Conservation (phyloP, 192 early-diverging fungal species). For the Bifiguratus adelaidae region DNA sequence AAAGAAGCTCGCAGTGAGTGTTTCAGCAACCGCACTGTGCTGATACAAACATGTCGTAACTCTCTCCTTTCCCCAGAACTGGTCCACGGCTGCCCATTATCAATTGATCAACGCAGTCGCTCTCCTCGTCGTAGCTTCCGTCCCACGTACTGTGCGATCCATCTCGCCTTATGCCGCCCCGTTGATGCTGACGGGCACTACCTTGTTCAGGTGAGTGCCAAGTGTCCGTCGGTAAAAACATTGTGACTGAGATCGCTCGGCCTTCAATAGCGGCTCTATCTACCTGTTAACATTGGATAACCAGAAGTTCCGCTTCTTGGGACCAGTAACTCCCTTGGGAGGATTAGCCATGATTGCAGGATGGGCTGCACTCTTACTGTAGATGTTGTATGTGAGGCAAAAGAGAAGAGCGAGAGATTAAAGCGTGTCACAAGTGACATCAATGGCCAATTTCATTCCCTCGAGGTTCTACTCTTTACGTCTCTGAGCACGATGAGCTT, state of each 20-base stretch:
- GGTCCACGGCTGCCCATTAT: slow-evolving; percentile 40
- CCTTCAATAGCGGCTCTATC: slow-evolving; percentile 46
- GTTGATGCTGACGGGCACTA: slow-evolving; percentile 37
- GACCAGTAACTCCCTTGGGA: slow-evolving; percentile 50
- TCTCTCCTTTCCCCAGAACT: slow-evolving; percentile 14
- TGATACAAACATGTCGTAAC: neutral
- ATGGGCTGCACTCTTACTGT: slow-evolving; percentile 31
- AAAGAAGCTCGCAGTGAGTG: slow-evolving; percentile 12
- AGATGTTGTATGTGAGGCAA: neutral
- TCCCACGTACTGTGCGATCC: slow-evolving; percentile 16
- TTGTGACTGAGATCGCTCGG: too few relatives aligned
- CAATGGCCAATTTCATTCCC: neutral
- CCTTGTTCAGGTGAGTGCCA: too few relatives aligned
- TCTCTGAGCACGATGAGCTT: slow-evolving; percentile 2
- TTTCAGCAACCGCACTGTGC: neutral
- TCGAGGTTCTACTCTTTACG: neutral
- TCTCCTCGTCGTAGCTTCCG: slow-evolving; percentile 30
- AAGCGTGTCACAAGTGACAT: too few relatives aligned
- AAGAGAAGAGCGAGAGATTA: too few relatives aligned
- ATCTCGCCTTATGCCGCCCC: slow-evolving; percentile 25
- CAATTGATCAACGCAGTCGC: slow-evolving; percentile 40
- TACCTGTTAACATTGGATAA: slow-evolving; percentile 39
- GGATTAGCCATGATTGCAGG: slow-evolving; percentile 43
- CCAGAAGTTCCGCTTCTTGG: slow-evolving; percentile 25
- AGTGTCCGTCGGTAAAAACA: too few relatives aligned